Conservation (phyloP, 2,329 filamentous ascomycete species). For the Colletotrichum trifolii region DNA sequence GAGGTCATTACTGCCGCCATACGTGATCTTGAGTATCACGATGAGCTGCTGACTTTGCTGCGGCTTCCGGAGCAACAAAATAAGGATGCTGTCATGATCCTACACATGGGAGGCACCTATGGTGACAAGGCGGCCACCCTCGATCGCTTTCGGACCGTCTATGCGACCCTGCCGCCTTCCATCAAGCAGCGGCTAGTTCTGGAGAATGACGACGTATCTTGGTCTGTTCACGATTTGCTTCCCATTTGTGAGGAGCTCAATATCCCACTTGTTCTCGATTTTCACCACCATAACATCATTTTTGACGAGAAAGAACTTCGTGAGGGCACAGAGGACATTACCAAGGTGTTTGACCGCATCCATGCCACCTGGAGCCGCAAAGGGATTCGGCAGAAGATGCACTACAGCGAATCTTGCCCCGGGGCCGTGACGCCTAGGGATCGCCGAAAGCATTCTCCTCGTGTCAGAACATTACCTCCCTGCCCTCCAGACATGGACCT, state of each 20-base stretch:
- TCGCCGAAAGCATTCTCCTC: constrained; percentile 84
- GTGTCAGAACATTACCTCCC: constrained; percentile 83
- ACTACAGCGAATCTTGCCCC: constrained; percentile 86
- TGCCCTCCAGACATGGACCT: constrained; percentile 87
- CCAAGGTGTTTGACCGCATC: constrained; percentile 79
- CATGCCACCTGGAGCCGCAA: constrained; percentile 86
- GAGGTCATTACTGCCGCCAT: constrained; percentile 82
- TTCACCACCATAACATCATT: constrained; percentile 94
- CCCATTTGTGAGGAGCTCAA: constrained; percentile 94
- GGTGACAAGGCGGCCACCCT: constrained; percentile 86
- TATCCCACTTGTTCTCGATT: constrained; percentile 92
- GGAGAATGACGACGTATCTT: constrained; percentile 94
- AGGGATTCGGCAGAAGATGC: constrained; percentile 92
- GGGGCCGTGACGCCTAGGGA: constrained; percentile 82
- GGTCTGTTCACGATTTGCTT: constrained; percentile 90
- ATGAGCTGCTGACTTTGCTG: constrained; percentile 83
- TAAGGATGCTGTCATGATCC: constrained; percentile 90
- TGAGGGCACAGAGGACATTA: constrained; percentile 87
- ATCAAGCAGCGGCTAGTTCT: constrained; percentile 86
- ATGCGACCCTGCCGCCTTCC: constrained; percentile 71
- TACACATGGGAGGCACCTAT: constrained; percentile 93
- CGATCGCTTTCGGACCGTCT: constrained; percentile 81
- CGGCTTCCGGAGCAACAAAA: constrained; percentile 81
- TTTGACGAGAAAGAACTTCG: constrained; percentile 79
- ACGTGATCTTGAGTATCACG: constrained; percentile 88